These are phyloP conservation scores for Fraxinus pennsylvanica DNA, from an alignment of 257 asterid species.

Conservation along the genomic window DNA sequence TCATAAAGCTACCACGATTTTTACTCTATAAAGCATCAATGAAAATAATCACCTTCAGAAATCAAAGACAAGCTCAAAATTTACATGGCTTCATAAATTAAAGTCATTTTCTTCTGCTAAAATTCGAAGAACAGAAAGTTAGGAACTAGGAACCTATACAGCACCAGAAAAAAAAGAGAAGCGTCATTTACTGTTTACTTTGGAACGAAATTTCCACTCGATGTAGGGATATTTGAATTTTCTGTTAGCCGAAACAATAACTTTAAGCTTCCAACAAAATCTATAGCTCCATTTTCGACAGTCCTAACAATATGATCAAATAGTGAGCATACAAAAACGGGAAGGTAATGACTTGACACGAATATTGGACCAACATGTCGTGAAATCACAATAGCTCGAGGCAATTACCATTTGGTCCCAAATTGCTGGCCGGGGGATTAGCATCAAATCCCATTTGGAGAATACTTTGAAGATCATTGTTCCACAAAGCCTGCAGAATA, in stretches of 20 bases:
- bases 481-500: constrained; percentile 60
- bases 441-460: constrained; percentile 75
- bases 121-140: constrained; percentile 75
- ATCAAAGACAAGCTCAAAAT: constrained; percentile 40
- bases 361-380: background rate
- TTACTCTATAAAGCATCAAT: constrained; percentile 33
- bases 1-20: constrained; percentile 9
- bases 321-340: background rate
- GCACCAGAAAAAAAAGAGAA: constrained; percentile 29
- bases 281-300: constrained; percentile 56
- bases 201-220: constrained; percentile 39
- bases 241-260: constrained; percentile 29
- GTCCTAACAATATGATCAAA: constrained; percentile 38
- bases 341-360: background rate
- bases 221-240: constrained; percentile 23
- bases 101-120: constrained; percentile 75
- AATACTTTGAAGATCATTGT: constrained; percentile 59
- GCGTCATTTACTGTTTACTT: constrained; percentile 31
- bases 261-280: constrained; percentile 17
- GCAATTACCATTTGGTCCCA: constrained; percentile 62
- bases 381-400: background rate
- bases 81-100: constrained; percentile 42
- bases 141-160: constrained; percentile 66
- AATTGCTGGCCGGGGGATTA: constrained; percentile 44
- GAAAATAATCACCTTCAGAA: constrained; percentile 44